Conservation (phyloP, 2,329 filamentous ascomycete genomes). For the Aspergillus chevalieri region DNA sequence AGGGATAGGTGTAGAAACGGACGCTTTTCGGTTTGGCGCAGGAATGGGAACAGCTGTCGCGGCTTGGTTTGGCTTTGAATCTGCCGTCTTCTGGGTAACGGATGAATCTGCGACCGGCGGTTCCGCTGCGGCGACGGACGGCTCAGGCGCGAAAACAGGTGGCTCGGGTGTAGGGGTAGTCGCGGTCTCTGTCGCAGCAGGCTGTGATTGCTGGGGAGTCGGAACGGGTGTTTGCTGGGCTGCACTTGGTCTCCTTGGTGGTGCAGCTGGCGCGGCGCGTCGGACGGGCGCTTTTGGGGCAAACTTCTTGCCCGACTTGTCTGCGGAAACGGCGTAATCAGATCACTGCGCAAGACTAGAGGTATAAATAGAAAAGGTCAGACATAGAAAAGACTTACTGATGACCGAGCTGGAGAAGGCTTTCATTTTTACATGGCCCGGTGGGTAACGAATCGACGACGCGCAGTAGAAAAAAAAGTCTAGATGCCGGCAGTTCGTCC, state of each 20-base stretch:
- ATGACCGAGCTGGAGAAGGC: slow-evolving; percentile 52
- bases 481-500: slow-evolving; percentile 11
- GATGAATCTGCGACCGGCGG: slow-evolving; percentile 8
- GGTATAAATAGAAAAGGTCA: slow-evolving; percentile 3
- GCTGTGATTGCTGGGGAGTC: slow-evolving; percentile 19
- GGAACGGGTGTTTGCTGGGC: slow-evolving; percentile 28
- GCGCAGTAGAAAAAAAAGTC: slow-evolving; percentile 15
- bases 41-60: slow-evolving; percentile 23
- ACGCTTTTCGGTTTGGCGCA: slow-evolving; percentile 21
- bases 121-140: slow-evolving; percentile 1
- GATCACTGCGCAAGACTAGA: background rate
- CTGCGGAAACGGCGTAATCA: slow-evolving; percentile 17
- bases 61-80: slow-evolving; percentile 3
- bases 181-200: slow-evolving; percentile 13
- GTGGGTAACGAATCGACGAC: background rate
- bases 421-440: slow-evolving; percentile 29
- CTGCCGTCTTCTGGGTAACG: background rate
- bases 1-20: slow-evolving; percentile 14
- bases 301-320: slow-evolving; percentile 70
- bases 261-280: slow-evolving; percentile 42
- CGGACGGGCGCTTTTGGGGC: slow-evolving; percentile 64
- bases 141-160: slow-evolving; percentile 3
- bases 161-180: slow-evolving; percentile 10
- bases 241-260: slow-evolving; percentile 36
- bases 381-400: slow-evolving; percentile 30